These are phyloP conservation scores for Naganishia albida DNA, from an alignment of 1,284 basidiomycete genomes.

Conservation along the genomic window DNA sequence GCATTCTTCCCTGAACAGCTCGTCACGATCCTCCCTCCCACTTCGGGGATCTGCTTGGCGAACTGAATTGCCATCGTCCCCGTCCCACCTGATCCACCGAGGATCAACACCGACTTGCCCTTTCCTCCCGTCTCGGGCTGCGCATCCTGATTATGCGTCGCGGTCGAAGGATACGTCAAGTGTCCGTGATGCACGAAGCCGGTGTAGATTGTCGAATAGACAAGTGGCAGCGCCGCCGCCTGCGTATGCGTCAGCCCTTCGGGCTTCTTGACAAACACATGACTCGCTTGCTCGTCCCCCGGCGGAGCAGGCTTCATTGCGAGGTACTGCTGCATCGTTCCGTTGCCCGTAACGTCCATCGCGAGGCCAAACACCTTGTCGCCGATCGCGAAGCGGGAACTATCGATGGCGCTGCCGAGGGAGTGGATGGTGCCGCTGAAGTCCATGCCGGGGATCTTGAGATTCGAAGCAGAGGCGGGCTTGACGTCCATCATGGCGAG, in stretches of 20 bases:
- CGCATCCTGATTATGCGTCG: constrained; percentile 31
- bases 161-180: constrained; percentile 39
- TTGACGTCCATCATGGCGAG: constrained; percentile 59
- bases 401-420: constrained; percentile 58
- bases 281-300: constrained; percentile 1
- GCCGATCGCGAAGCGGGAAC: constrained; percentile 57
- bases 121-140: constrained; percentile 53
- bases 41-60: constrained; percentile 58
- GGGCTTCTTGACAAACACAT: constrained; percentile 57
- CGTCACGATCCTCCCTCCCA: constrained; percentile 59
- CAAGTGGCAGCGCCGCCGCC: constrained; percentile 63
- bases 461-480: constrained; percentile 56
- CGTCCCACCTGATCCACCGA: constrained; percentile 66
- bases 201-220: constrained; percentile 62
- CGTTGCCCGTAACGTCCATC: constrained; percentile 49
- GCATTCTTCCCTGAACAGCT: constrained; percentile 62
- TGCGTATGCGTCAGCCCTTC: constrained; percentile 58
- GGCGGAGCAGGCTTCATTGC: constrained; percentile 39
- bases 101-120: constrained; percentile 59
- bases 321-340: constrained; percentile 62
- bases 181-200: constrained; percentile 56
- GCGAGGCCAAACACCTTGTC: constrained; percentile 63
- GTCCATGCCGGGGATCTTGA: constrained; percentile 63
- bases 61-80: constrained; percentile 67
- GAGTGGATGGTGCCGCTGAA: constrained; percentile 62